Base-by-base conservation (phyloP, 176 grass and related monocot species). In the Aegilops tauschii region DNA sequence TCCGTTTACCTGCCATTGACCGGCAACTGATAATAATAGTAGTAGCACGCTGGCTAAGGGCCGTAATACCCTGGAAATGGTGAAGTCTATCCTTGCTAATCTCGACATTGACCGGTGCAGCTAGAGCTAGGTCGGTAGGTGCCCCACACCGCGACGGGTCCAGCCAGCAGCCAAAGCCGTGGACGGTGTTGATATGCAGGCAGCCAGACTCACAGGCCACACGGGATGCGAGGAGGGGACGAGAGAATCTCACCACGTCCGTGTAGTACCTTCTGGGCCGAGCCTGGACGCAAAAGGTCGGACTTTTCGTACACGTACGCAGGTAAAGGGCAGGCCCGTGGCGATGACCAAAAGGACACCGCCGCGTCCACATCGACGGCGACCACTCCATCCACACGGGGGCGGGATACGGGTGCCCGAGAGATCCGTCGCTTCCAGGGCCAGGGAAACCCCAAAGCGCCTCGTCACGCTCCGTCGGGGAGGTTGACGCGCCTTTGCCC, bases 291-390 rank as follows among this genome's bases (percentile, higher is more conserved):
- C 67, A 70, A 70, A 21, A 70, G 17, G 10, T n/a, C 1, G 17
- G 67, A 20, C 17, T 69, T 35, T 73, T 27, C 2, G 70, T n/a
- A 14, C 70, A 72, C 69, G 69, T 72, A 72, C 8, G 36, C 35
- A 39, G 4, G 70, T 25, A 73, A 73, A n/a, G 12, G 21, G 37
- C 4, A 13, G n/a, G 35, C 10, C 68, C 68, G 68, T 71, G 35
- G 68, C 3, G 34, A 6, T 8, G 67, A 36, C 5, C 30, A 9
- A 70, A 70, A n/a, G 67, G 68, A n/a, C 34, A 3, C 35, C 0
- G 34, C 20, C 68, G 68, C 69, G 70, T 44, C 70, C 70, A 13
- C 70, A 12, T 73, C 70, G 70, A 73, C 70, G 70, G 70, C 70
- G 70, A 73, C 39, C 37, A 13, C 39, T 27, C 70, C 39, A 5